A percentile compares a stretch with the other conserved stretches of the same genome.
phyloP scores from a whole-genome alignment of 2,329 filamentous ascomycete genomes.

The Fusarium azukiicola region DNA sequence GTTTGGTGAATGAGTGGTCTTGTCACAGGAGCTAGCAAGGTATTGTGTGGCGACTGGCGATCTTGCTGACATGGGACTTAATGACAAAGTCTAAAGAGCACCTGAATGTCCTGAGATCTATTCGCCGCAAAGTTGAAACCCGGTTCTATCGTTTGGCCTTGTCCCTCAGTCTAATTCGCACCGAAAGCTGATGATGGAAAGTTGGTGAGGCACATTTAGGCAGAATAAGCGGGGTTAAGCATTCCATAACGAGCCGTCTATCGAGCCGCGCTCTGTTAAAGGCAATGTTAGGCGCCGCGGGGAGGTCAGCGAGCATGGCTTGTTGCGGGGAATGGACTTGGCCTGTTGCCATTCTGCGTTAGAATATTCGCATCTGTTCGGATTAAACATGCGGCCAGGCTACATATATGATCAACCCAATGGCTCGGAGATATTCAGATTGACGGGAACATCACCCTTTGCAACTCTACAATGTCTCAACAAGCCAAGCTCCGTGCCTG shows the following conservation, averaged over 20 bases:
- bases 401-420: background rate
- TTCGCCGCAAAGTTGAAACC: background rate
- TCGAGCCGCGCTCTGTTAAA: background rate
- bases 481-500: background rate
- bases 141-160: background rate
- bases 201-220: background rate
- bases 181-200: background rate
- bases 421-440: rapidly evolving
- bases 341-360: background rate
- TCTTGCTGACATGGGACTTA: no score
- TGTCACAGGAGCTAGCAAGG: no score
- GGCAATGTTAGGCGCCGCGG: slow-evolving; percentile 8
- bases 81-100: no score
- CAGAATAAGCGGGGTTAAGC: background rate
- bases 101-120: no score
- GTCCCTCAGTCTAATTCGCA: background rate
- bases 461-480: background rate
- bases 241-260: background rate
- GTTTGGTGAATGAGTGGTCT: no score
- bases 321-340: background rate
- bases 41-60: no score
- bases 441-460: no score
- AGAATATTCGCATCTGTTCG: slow-evolving; percentile 2
- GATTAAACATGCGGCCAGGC: background rate
- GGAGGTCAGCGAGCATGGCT: background rate